A percentile compares a stretch with the other conserved stretches of the same genome.
Conservation (phyloP, 2,329 filamentous ascomycete species). For the Fusarium paranaense region DNA sequence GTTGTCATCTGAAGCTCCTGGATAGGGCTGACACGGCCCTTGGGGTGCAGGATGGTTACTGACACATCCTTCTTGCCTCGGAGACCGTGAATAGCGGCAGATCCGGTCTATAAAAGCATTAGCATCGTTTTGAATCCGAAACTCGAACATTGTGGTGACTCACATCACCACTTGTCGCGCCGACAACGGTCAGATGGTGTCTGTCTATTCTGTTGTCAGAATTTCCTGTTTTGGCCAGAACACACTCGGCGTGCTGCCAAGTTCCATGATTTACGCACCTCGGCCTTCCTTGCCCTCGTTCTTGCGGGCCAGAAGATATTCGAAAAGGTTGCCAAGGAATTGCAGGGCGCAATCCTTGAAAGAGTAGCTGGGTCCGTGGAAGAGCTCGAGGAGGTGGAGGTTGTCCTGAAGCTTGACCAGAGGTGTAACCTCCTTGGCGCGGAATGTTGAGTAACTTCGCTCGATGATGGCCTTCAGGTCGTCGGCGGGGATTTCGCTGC, state of each 20-base stretch:
- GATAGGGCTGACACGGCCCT: constrained; percentile 89
- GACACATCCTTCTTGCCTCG: constrained; percentile 97
- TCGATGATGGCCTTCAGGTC: constrained; percentile 85
- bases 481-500: constrained; percentile 53
- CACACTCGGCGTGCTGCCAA: background rate
- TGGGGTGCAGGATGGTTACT: constrained; percentile 93
- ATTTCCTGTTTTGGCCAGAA: background rate
- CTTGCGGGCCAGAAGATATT: constrained; percentile 85
- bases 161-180: constrained; percentile 82
- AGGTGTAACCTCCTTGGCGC: constrained; percentile 80
- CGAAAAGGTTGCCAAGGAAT: constrained; percentile 95
- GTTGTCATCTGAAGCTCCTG: constrained; percentile 99
- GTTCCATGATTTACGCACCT: constrained; percentile 49
- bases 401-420: constrained; percentile 66
- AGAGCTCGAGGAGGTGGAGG: constrained; percentile 85
- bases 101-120: constrained; percentile 70
- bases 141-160: constrained; percentile 3
- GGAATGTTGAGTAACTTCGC: constrained; percentile 90
- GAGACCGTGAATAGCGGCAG: constrained; percentile 94
- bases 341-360: constrained; percentile 93
- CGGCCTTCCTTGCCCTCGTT: constrained; percentile 66
- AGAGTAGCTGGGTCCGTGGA: constrained; percentile 94
- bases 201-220: constrained; percentile 61
- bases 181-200: constrained; percentile 87
- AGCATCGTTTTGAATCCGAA: background rate